phyloP scores from a whole-genome alignment of 2,329 filamentous ascomycete genomes.

The Beauveria caledonica region DNA sequence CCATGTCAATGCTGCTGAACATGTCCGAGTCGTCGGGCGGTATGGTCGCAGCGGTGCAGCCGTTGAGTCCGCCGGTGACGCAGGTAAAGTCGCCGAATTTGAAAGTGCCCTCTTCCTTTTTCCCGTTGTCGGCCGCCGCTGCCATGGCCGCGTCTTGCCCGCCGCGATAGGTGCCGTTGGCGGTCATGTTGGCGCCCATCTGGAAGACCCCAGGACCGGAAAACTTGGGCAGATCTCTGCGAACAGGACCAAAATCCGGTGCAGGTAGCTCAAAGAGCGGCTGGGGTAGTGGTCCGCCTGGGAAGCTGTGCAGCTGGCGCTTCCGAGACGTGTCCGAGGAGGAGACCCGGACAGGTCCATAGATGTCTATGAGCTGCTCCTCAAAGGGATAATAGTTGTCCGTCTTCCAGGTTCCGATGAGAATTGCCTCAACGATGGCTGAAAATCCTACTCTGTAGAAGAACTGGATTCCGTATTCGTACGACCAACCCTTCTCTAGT shows the following conservation, averaged over 20 bases:
- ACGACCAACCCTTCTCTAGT: not conserved
- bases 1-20: not conserved
- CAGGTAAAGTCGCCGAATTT: not conserved
- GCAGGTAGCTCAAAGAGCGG: not conserved
- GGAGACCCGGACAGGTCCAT: not conserved
- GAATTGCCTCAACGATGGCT: not conserved
- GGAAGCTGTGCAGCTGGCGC: not conserved
- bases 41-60: not conserved
- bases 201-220: not conserved
- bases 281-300: not conserved
- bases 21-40: not conserved
- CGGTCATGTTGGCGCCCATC: not conserved
- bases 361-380: not conserved
- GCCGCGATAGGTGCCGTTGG: not conserved
- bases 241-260: not conserved
- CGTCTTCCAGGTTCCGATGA: not conserved
- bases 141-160: not conserved
- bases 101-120: not conserved
- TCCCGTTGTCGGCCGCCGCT: not conserved
- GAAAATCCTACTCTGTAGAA: not conserved
- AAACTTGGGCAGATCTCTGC: not conserved
- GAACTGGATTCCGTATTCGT: not conserved
- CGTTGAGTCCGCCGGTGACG: not conserved
- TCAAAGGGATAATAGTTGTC: not conserved
- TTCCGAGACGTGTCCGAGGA: not conserved